Percentiles rank a stretch among this genome's conserved stretches.
Evolutionary conservation across 2,329 filamentous ascomycete genomes (phyloP).

Genomic region (Lasiodiplodia hormozganensis): DNA sequence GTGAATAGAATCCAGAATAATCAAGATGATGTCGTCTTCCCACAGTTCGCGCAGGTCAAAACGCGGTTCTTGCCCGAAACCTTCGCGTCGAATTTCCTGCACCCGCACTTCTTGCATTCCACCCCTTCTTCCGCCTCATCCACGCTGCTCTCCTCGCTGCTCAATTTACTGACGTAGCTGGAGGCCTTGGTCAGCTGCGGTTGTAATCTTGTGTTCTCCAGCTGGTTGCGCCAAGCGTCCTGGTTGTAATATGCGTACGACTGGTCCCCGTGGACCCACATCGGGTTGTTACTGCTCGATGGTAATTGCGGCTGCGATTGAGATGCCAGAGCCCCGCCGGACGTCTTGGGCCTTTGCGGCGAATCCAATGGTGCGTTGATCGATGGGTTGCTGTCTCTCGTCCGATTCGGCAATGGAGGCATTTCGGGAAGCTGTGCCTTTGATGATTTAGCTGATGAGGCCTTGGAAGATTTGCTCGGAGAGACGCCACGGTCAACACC

Average conservation of each 20-base stretch:
- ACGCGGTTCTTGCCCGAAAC: slow-evolving; percentile 62
- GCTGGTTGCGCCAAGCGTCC: slow-evolving; percentile 36
- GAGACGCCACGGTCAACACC: slow-evolving; percentile 52
- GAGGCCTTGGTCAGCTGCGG: slow-evolving; percentile 44
- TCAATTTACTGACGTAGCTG: slow-evolving; percentile 63
- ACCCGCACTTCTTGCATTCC: slow-evolving; percentile 64
- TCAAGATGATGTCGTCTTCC: slow-evolving; percentile 32
- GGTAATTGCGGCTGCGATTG: slow-evolving; percentile 12
- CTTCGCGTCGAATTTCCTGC: slow-evolving; percentile 67
- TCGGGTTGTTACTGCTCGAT: slow-evolving; percentile 44
- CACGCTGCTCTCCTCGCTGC: slow-evolving; percentile 60
- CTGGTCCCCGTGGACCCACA: slow-evolving; percentile 59
- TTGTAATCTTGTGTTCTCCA: not conserved
- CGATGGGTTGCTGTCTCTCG: slow-evolving; percentile 30
- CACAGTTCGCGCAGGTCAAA: slow-evolving; percentile 67
- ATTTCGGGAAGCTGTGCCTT: slow-evolving; percentile 33
- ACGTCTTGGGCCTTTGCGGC: slow-evolving; percentile 16
- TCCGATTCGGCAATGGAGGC: slow-evolving; percentile 26
- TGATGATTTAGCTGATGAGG: slow-evolving; percentile 34
- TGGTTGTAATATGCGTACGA: slow-evolving; percentile 63
- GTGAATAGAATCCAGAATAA: not conserved
- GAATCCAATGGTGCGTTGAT: not conserved
- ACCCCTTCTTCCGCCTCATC: slow-evolving; percentile 59
- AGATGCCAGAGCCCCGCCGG: slow-evolving; percentile 26
- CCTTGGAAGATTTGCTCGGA: slow-evolving; percentile 52